Base-by-base conservation (phyloP, 2,329 filamentous ascomycete genomes). In the Onygenales sp. region DNA sequence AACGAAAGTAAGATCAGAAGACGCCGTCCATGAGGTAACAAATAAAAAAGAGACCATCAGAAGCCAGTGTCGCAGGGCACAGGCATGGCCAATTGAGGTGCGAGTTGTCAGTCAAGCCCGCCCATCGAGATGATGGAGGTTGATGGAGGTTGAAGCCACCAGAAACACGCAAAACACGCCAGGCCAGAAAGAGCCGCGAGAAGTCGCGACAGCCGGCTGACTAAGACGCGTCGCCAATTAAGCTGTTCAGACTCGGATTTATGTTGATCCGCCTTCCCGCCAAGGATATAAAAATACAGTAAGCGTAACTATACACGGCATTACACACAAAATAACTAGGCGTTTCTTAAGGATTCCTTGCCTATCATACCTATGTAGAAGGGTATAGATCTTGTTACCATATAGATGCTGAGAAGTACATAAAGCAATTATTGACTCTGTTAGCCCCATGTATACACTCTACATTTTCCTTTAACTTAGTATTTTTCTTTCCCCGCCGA, bases 1-100 rank as follows among this genome's bases (percentile, higher is more conserved):
- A 43, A 44, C 42, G 11, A 46, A 44, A 45, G 3, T 10, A 31
- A 39, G 33, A 47, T 51, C 47, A 51, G 34, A 51, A 34, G 49
- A 34, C 52, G 39, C 27, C 52, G 17, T 14, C 42, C 44, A 49
- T 52, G 34, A 11, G 27, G n/a, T 13, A 34, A 42, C n/a, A 36
- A 37, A 11, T 48, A 27, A 48, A 31, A 51, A 2, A 14, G 13
- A 49, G 46, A 39, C 49, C 39, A 31, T 42, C 10, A 6, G 42
- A 11, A n/a, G 39, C 21, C 11, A 40, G 34, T 40, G 34, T 13
- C 37, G 4, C n/a, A 39, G n/a, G 14, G 47, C 8, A 31, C 31
- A 37, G 31, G 31, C 44, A 46, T 46, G 13, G 44, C n/a, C 34
- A 46, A 34, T 27, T 1, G 44, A 46, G 32, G 44, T 34, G 32